Evolutionary conservation across 2,329 filamentous ascomycete genomes (phyloP).

Genomic region (Periconia sp.): DNA sequence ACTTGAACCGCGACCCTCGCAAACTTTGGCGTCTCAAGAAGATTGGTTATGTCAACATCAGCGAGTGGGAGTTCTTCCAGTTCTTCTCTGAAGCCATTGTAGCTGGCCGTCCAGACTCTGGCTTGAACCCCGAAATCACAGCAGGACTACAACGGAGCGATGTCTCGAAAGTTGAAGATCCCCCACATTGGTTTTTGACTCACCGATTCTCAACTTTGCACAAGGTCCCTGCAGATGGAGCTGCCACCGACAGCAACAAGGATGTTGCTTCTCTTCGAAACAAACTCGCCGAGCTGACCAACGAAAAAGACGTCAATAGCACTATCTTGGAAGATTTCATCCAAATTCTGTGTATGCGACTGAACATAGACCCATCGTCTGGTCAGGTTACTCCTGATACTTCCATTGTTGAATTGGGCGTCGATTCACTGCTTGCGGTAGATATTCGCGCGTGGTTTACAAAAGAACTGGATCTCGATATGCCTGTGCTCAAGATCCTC

Average conservation of each 20-base stretch:
- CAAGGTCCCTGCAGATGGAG: no score
- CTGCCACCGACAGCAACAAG: background rate
- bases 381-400: background rate
- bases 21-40: no score
- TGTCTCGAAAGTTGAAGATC: background rate
- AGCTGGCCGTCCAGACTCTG: background rate
- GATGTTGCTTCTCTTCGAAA: no score
- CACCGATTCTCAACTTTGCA: no score
- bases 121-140: background rate
- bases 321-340: background rate
- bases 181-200: background rate
- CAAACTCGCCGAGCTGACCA: background rate
- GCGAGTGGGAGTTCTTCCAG: background rate
- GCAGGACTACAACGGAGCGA: background rate
- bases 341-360: background rate
- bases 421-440: conserved; percentile 24
- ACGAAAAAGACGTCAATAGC: no score
- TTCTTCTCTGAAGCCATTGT: background rate
- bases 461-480: conserved; percentile 15
- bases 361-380: background rate
- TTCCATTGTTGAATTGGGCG: conserved; percentile 9
- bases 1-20: background rate
- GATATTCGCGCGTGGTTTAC: conserved; percentile 22
- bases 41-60: background rate
- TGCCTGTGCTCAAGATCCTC: conserved; percentile 31